phyloP scores from a whole-genome alignment of 2,329 filamentous ascomycete species.

The Colletotrichum liaoningense region DNA sequence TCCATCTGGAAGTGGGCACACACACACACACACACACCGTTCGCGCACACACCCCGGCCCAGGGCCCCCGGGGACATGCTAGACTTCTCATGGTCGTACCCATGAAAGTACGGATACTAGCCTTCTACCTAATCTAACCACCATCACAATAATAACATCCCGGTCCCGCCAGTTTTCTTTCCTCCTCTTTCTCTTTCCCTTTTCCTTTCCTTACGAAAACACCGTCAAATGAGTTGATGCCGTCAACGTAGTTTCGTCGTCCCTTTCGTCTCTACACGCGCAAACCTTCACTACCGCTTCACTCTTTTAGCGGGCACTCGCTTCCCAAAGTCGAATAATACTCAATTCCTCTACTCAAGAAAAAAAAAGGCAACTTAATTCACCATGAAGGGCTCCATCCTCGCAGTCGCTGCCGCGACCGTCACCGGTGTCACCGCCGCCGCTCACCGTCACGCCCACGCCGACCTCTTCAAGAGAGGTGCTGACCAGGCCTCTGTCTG shows the following conservation, averaged over 20 bases:
- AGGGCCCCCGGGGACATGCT: constrained; percentile 14
- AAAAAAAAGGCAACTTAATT: constrained; percentile 44
- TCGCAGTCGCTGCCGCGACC: constrained; percentile 74
- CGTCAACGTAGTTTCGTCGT: constrained; percentile 66
- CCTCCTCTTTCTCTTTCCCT: constrained; percentile 47
- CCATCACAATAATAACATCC: constrained; percentile 55
- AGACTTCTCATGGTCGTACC: constrained; percentile 27
- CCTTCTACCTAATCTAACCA: constrained; percentile 31
- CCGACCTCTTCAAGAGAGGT: constrained; percentile 66
- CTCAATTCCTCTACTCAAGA: constrained; percentile 38
- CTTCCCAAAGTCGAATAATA: constrained; percentile 54
- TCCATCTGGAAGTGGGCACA: constrained; percentile 26
- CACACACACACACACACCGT: constrained; percentile 27
- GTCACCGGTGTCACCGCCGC: constrained; percentile 66
- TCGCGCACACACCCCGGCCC: constrained; percentile 29
- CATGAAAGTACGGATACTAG: constrained; percentile 34
- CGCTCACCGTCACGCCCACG: constrained; percentile 72
- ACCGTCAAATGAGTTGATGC: constrained; percentile 62
- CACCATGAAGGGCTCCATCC: constrained; percentile 80
- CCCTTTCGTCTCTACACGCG: constrained; percentile 57
- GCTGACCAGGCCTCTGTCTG: constrained; percentile 62
- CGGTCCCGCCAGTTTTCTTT: constrained; percentile 48
- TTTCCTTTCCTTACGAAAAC: constrained; percentile 54
- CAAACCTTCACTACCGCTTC: constrained; percentile 72
- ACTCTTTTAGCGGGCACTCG: constrained; percentile 90